These are phyloP conservation scores for Seminavis robusta DNA, from an alignment of 108 stramenopile species.

Conservation along the genomic window DNA sequence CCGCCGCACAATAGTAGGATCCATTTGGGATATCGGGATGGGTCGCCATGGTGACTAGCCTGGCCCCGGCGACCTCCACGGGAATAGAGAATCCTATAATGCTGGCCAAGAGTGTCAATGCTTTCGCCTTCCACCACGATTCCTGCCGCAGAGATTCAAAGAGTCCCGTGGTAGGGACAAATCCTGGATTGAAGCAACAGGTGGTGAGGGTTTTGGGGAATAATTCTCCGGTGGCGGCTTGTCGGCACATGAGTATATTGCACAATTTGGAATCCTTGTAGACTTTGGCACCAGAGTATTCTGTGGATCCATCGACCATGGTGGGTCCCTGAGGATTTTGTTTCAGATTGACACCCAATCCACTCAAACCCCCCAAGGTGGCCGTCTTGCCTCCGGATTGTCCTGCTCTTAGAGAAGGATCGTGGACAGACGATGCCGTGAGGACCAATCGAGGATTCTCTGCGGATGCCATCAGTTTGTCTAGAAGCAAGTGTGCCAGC, in stretches of 20 bases:
- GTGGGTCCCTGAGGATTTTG: constrained; percentile 12
- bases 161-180: constrained; percentile 57
- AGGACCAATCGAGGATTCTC: constrained; percentile 41
- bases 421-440: constrained; percentile 62
- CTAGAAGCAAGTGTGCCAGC: constrained; percentile 54
- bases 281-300: constrained; percentile 57
- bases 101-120: constrained; percentile 1
- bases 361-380: constrained; percentile 50
- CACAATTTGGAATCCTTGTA: constrained; percentile 70
- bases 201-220: constrained; percentile 17
- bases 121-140: constrained; percentile 2
- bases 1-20: constrained; percentile 3
- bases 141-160: constrained; percentile 39
- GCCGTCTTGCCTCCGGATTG: constrained; percentile 49
- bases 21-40: background rate
- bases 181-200: constrained; percentile 57
- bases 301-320: constrained; percentile 57
- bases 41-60: constrained; percentile 7
- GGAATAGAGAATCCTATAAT: constrained; percentile 13
- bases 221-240: constrained; percentile 41
- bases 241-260: constrained; percentile 55
- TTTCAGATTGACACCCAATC: constrained; percentile 28
- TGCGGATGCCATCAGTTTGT: background rate
- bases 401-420: constrained; percentile 35
- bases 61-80: constrained; percentile 5